A percentile compares a stretch with the other conserved stretches of the same genome.
Evolutionary conservation across 148 eudicot species (phyloP).

Genomic region (Tetragonia tetragonoides): DNA sequence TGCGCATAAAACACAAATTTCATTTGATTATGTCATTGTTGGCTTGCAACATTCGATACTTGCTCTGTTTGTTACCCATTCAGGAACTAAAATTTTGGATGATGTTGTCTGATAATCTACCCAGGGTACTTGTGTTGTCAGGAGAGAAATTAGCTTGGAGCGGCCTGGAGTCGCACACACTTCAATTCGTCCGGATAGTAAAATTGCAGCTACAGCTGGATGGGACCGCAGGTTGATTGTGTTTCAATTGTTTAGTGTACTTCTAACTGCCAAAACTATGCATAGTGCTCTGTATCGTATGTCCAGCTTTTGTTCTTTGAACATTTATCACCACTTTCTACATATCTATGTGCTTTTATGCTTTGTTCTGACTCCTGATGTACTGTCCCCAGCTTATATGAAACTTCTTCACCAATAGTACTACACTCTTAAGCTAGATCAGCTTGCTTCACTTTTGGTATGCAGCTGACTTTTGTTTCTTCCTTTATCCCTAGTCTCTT

Average conservation of each 20-base stretch:
- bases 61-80: not conserved
- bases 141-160: constrained; percentile 83
- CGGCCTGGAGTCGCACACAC: constrained; percentile 77
- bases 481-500: not conserved
- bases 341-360: not conserved
- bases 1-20: too few species aligned
- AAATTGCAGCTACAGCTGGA: constrained; percentile 84
- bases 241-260: not conserved
- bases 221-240: constrained; percentile 83
- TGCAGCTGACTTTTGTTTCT: not conserved
- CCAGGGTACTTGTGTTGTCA: constrained; percentile 62
- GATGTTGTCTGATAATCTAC: constrained; percentile 13
- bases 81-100: not conserved
- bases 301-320: not conserved
- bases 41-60: not conserved
- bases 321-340: not conserved
- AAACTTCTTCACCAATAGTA: not conserved
- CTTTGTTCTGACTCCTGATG: too few species aligned
- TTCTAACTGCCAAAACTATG: not conserved
- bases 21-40: not conserved
- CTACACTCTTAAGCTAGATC: not conserved
- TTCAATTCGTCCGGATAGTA: constrained; percentile 73
- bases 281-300: not conserved
- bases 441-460: not conserved
- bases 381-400: not conserved